phyloP scores from a whole-genome alignment of 1,139 yeast species.

The Yamadazyma dushanensis region DNA sequence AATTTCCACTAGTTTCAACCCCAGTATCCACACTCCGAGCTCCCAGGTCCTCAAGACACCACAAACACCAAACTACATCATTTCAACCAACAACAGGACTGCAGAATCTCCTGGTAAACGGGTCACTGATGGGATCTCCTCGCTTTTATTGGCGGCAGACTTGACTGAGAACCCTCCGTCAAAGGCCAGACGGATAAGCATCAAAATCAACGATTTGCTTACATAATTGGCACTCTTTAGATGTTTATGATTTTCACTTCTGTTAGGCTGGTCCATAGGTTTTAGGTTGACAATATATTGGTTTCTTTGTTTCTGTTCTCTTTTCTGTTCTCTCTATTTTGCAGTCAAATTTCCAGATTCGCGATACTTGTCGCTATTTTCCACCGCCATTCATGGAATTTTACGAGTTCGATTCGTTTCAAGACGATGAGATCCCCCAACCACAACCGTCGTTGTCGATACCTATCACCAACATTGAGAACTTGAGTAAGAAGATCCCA shows the following conservation, averaged over 20 bases:
- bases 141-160: constrained; percentile 31
- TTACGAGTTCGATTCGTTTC: constrained; percentile 42
- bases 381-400: constrained; percentile 36
- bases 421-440: constrained; percentile 34
- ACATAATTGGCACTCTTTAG: constrained; percentile 2
- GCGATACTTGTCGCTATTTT: neutral
- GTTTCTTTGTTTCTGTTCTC: neutral
- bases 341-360: neutral
- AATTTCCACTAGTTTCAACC: neutral
- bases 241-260: too few relatives aligned
- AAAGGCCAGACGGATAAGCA: constrained; percentile 25
- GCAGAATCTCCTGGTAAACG: constrained; percentile 3
- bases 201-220: constrained; percentile 30
- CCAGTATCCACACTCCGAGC: neutral
- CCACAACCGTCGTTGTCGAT: constrained; percentile 50
- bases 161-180: constrained; percentile 16
- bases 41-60: constrained; percentile 1
- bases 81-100: constrained; percentile 1
- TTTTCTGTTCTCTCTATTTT: neutral
- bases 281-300: neutral
- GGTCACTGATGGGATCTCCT: constrained; percentile 23
- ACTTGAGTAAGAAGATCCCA: constrained; percentile 34
- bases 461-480: constrained; percentile 44
- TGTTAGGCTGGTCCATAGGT: neutral
- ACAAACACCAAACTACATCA: constrained; percentile 1